These are phyloP conservation scores for Orbilia oligospora DNA, from an alignment of 2,329 filamentous ascomycete genomes.

Conservation along the genomic window DNA sequence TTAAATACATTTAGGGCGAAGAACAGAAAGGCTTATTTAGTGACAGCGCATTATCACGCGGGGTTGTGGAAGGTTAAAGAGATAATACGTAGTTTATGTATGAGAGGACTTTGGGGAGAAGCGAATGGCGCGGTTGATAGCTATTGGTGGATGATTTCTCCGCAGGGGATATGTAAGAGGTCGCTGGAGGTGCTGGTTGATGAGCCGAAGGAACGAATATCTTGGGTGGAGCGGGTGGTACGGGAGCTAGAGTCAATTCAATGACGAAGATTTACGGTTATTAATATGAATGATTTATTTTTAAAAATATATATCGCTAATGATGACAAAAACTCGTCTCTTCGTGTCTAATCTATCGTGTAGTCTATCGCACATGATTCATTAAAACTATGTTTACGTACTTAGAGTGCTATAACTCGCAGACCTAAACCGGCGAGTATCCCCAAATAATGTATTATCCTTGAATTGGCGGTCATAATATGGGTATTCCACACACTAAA, in stretches of 20 bases:
- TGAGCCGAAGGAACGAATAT: slow-evolving; percentile 32
- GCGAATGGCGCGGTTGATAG: slow-evolving; percentile 32
- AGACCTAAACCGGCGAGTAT: slow-evolving; percentile 30
- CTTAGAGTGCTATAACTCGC: neutral
- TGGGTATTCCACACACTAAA: slow-evolving; percentile 45
- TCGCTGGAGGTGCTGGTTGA: slow-evolving; percentile 26
- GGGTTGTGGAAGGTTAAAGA: slow-evolving; percentile 49
- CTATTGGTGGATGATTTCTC: slow-evolving; percentile 46
- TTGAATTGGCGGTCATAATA: slow-evolving; percentile 38
- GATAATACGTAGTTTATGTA: slow-evolving; percentile 34
- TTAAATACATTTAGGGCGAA: slow-evolving; percentile 37
- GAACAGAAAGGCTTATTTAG: slow-evolving; percentile 39
- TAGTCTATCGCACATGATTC: slow-evolving; percentile 5
- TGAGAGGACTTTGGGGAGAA: slow-evolving; percentile 32
- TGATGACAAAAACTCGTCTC: neutral
- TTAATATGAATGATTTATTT: slow-evolving; percentile 7
- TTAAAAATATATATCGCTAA: no score
- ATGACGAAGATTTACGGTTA: neutral
- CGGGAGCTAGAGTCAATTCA: slow-evolving; percentile 37
- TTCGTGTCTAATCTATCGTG: neutral
- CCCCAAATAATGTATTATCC: slow-evolving; percentile 26
- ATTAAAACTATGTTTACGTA: slow-evolving; percentile 15
- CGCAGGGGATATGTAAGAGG: slow-evolving; percentile 36
- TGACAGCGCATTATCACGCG: slow-evolving; percentile 47
- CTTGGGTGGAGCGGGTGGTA: slow-evolving; percentile 33